These are phyloP conservation scores for Malus asiatica DNA, from an alignment of 306 rosid genomes.

Conservation along the genomic window DNA sequence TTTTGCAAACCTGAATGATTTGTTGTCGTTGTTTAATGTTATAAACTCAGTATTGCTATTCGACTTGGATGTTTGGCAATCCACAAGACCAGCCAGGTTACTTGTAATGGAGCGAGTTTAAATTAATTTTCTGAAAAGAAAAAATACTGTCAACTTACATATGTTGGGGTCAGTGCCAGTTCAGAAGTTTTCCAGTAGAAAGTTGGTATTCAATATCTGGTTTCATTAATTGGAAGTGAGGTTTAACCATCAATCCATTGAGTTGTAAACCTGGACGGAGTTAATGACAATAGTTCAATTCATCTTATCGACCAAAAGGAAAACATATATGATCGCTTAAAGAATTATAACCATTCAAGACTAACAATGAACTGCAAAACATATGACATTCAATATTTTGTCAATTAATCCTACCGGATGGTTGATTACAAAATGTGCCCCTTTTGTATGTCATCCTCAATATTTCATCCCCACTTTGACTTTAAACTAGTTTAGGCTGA, in stretches of 20 bases:
- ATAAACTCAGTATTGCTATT: neutral
- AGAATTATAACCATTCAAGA: neutral
- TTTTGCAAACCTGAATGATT: neutral
- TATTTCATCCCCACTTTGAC: neutral
- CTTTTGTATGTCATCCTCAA: neutral
- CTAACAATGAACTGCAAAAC: neutral
- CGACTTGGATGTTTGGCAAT: too few relatives aligned
- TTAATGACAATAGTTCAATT: neutral
- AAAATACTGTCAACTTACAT: neutral
- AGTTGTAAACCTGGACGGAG: neutral
- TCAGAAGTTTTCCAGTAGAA: neutral
- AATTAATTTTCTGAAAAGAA: neutral
- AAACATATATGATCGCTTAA: neutral
- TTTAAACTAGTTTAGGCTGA: neutral
- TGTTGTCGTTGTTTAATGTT: neutral
- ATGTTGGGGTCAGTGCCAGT: neutral
- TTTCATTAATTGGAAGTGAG: neutral
- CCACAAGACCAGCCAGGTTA: neutral
- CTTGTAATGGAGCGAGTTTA: neutral
- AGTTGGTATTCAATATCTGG: too few relatives aligned
- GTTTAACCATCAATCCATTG: neutral
- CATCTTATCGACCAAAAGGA: neutral
- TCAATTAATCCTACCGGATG: neutral
- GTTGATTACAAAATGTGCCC: neutral
- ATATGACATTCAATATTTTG: neutral